Base-by-base conservation (phyloP, 371 early-diverging fungal genomes). In the Cokeromyces recurvatus region DNA sequence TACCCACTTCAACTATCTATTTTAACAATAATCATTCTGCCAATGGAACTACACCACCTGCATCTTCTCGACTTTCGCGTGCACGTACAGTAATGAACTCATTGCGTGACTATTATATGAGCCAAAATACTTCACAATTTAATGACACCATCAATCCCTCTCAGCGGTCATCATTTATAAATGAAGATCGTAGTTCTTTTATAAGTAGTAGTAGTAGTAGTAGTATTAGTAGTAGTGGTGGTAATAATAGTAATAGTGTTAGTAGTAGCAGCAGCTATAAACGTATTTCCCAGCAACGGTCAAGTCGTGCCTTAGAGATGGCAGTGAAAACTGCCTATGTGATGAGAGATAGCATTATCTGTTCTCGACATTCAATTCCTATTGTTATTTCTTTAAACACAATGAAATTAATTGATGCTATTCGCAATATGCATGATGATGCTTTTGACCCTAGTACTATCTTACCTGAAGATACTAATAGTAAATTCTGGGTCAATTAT, bases 21-120 rank as follows among this genome's bases (percentile, higher is more conserved):
- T 75, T 75, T 32, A 46, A 21, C 2, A 20, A 37, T 21, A n/a
- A 6, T 8, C 29, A 27, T 20, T 16, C 25, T 6, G 43, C 35
- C 9, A 25, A 17, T 0, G 32, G 36, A 20, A 19, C 11, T 9
- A 31, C 8, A 0, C 32, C 22, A 14, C 10, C n/a, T 31, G n/a
- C 35, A 6, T 25, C 50, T 1, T 32, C 53, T 21, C 34, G 54
- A 2, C 46, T 74, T 4, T 63, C 67, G n/a, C 63, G 74, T 12
- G 74, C 74, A n/a, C 62, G 66, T 3, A 67, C 74, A 0, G 57
- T 74, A 15, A 74, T 74, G 74, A 69, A 65, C 15, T 65, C 70
- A 1, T 25, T 74, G 8, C 48, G 60, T 32, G 57, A 43, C 1
- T 56, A 50, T 32, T 50, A 50, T 16, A 51, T 40, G 46, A 37